These are phyloP conservation scores for Ceratocystis cacaofunesta DNA, from an alignment of 2,329 filamentous ascomycete genomes.

Conservation along the genomic window DNA sequence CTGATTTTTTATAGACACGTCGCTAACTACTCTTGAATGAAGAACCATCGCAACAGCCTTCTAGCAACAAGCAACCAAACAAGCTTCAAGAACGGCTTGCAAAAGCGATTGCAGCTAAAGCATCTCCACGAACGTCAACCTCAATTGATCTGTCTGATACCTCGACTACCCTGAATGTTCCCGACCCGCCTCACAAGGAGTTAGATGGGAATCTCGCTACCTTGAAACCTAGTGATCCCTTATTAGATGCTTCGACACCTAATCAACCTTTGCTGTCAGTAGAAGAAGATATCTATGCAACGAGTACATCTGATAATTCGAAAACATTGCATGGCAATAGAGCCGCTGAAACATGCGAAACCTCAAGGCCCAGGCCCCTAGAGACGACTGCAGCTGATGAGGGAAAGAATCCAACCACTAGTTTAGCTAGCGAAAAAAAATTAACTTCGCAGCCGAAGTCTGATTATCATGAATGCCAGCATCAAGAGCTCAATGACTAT, in stretches of 20 bases:
- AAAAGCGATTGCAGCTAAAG: constrained; percentile 64
- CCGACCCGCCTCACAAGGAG: no score
- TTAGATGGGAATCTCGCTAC: no score
- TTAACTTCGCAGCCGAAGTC: not conserved
- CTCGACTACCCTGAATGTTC: not conserved
- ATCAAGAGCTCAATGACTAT: constrained; percentile 52
- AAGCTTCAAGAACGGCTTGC: constrained; percentile 80
- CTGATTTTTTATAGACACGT: not conserved
- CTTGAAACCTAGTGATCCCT: no score
- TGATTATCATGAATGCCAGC: constrained; percentile 48
- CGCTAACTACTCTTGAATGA: constrained; percentile 8
- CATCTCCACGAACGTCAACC: constrained; percentile 10
- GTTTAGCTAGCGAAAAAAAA: not conserved
- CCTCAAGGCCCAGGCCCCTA: no score
- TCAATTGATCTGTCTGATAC: not conserved
- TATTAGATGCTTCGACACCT: no score
- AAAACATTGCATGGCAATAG: no score
- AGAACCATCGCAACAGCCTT: constrained; percentile 36
- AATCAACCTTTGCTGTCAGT: no score
- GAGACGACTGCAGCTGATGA: not conserved
- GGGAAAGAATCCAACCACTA: not conserved
- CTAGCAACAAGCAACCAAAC: constrained; percentile 54
- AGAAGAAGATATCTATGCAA: no score
- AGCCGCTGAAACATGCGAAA: no score
- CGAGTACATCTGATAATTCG: no score